Evolutionary conservation across 2,329 filamentous ascomycete species (phyloP), one percentile per base, ranked within the genome.

Genomic region (Pseudogymnoascus sp.): DNA sequence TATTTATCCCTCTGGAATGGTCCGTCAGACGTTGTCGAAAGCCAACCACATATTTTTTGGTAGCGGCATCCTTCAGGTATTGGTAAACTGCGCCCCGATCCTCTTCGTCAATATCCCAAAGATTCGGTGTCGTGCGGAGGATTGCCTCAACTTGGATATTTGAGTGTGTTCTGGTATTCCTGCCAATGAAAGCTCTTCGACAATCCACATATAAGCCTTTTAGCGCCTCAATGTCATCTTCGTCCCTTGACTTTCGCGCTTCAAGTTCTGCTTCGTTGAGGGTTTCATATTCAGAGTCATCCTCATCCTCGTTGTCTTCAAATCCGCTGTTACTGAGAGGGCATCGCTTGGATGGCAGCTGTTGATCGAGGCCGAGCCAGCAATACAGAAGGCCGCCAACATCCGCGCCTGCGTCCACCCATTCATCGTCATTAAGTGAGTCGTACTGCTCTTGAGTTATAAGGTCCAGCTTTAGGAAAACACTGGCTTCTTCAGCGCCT

Each of bases 391-490:
- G 29, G n/a, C 26, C 50, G 10, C 50, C 50, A 56, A 15, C 29
- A 7, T 56, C 29, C 5, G 29, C 50, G 1, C 29, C 29, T 21
- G 50, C 26, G 7, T 56, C 50, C 9, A 56, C 50, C 70, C 71
- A 73, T 1, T 73, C 73, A 1, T 81, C 79, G 2, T 82, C 82
- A 19, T 75, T 74, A 0, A 95, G 75, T 0, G 86, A 90, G 0
- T 85, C 75, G 15, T 81, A 79, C 70, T 96, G 92, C 0, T 77
- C 75, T 38, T 83, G 67, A 0, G 82, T 87, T 61, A 96, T 81
- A 1, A 93, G 68, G 0, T 78, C 81, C 29, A 83, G 72, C 0
- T 79, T 71, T 7, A 78, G 70, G 1, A 96, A 80, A 1, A 82
- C 71, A 0, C 79, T 75, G 1, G 83, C 80, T 13, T 82, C 77